Conservation (phyloP, 805 yeast genomes). For the Yarrowia sp. region DNA sequence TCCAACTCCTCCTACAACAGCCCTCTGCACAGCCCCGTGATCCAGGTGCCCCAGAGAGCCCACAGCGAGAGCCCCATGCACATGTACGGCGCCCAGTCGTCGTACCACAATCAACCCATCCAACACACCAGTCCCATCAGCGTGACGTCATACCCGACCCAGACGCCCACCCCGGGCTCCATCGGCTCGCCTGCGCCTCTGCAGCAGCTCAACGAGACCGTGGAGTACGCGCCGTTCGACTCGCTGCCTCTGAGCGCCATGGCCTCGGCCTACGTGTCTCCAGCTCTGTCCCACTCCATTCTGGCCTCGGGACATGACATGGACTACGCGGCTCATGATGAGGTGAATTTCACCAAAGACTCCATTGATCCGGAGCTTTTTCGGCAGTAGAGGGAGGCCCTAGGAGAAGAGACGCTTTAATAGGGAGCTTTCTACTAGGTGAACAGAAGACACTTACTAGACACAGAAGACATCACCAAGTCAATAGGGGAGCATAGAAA, state of each 20-base stretch:
- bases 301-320: slow-evolving; percentile 3
- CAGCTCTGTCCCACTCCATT: slow-evolving; percentile 20
- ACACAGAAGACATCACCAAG: too few relatives aligned
- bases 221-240: slow-evolving; percentile 32
- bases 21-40: slow-evolving; percentile 15
- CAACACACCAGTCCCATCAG: slow-evolving; percentile 17
- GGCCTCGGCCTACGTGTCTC: slow-evolving; percentile 19
- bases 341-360: slow-evolving; percentile 6
- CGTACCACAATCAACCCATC: slow-evolving; percentile 10
- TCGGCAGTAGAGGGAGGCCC: neutral
- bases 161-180: slow-evolving; percentile 35
- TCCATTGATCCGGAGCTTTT: slow-evolving; percentile 34
- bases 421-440: too few relatives aligned
- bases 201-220: slow-evolving; percentile 31
- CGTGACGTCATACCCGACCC: slow-evolving; percentile 24
- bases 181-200: slow-evolving; percentile 31
- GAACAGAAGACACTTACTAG: too few relatives aligned
- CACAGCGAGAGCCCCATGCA: slow-evolving; percentile 31
- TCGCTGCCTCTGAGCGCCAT: slow-evolving; percentile 26
- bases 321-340: neutral
- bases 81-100: neutral
- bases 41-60: slow-evolving; percentile 15
- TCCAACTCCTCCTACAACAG: slow-evolving; percentile 23
- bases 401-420: neutral
- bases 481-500: neutral